These are phyloP conservation scores for Globisporangium megalacanthum DNA, from an alignment of 352 stramenopile species.

Conservation along the genomic window DNA sequence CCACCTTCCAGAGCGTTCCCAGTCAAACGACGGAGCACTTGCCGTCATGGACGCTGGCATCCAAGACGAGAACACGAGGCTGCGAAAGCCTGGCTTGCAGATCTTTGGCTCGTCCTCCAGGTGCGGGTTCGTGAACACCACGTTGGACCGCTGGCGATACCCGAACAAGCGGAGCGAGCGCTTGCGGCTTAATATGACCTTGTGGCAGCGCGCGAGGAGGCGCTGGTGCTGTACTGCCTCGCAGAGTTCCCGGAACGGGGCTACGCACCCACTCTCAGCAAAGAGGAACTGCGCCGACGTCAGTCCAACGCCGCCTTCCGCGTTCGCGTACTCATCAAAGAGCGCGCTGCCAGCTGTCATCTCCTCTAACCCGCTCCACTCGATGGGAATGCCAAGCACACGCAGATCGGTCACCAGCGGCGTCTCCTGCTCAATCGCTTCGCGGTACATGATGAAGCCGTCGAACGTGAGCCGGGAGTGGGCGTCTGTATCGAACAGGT, in stretches of 20 bases:
- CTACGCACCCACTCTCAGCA: constrained; percentile 26
- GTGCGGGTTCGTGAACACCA: constrained; percentile 29
- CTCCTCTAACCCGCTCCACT: constrained; percentile 29
- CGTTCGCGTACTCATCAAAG: constrained; percentile 51
- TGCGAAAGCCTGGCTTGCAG: constrained; percentile 36
- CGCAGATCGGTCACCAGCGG: constrained; percentile 36
- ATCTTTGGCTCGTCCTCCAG: constrained; percentile 36
- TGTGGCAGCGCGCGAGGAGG: constrained; percentile 33
- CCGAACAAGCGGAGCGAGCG: constrained; percentile 58
- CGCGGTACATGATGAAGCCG: constrained; percentile 52
- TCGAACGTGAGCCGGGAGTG: constrained; percentile 41
- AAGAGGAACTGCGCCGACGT: constrained; percentile 46
- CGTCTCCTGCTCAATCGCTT: constrained; percentile 35
- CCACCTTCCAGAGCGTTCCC: too few species aligned
- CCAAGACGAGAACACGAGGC: constrained; percentile 48
- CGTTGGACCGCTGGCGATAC: constrained; percentile 44
- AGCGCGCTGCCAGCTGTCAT: constrained; percentile 18
- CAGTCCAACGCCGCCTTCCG: constrained; percentile 25
- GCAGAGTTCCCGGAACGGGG: constrained; percentile 30
- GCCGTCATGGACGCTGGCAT: constrained; percentile 30
- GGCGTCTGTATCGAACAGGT: constrained; percentile 36
- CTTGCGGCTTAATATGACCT: constrained; percentile 36
- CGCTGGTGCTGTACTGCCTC: constrained; percentile 34
- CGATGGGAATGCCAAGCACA: constrained; percentile 29
- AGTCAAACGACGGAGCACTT: background rate